Base-by-base conservation (phyloP, 768 basidiomycete genomes). In the Polyporus arcularius region DNA sequence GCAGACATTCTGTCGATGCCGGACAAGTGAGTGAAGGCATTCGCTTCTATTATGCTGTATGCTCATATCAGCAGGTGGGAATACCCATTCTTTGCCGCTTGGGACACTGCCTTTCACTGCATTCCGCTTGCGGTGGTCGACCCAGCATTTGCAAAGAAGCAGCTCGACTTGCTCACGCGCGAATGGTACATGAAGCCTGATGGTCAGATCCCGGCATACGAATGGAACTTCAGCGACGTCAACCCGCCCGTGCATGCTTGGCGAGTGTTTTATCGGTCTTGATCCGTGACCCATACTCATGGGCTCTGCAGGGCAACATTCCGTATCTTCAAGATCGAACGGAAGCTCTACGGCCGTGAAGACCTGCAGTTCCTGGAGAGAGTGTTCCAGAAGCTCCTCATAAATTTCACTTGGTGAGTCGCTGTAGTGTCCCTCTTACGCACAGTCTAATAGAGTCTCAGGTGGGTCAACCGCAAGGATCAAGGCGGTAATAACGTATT, bases 151-250 rank as follows among this genome's bases (percentile, higher is more conserved):
- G 96, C 97, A 26, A 99, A 99, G 80, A 96, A 96, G 73, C 97
- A 99, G 73, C 83, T 99, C 39, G 96, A 98, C 73, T 72, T 98
- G 61, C 82, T 99, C 68, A 98, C 96, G 2, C 83, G 97, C 57
- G 97, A 99, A 76, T 99, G 97, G 97, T 99, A 98, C 76, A 92
- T 94, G 91, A 97, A 97, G 73, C 97, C 97, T 1, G 96, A 98
- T 72, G 97, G 97, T 39, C 96, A 97, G 70, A 90, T 99, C 59
- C 97, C 97, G 3, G 97, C 97, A 0, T 99, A 98, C 73, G 97
- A 99, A 74, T 99, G 97, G 97, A 98, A 99, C 72, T 98, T 97
- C 69, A 85, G 89, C 52, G 97, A 99, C 72, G 97, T 98, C 64
- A 98, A 99, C 73, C 97, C 97, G 9, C 97, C 97, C 12, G 97